These are phyloP conservation scores for Calycina herbarum DNA, from an alignment of 2,329 filamentous ascomycete species.

Conservation along the genomic window DNA sequence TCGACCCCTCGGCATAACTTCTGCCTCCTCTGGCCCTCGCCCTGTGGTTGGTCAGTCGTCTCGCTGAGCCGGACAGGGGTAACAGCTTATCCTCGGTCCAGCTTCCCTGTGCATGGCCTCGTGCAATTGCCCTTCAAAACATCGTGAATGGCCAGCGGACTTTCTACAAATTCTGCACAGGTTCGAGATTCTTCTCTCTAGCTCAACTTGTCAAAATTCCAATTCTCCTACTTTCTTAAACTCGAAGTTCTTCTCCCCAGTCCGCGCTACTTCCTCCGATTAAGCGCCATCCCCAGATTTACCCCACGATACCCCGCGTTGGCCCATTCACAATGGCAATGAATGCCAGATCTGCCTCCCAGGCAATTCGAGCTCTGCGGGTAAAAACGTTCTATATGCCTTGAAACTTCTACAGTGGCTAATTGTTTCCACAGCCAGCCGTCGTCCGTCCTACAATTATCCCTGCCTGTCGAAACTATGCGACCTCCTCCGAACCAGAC, in stretches of 20 bases:
- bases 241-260: not conserved
- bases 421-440: conserved; percentile 29
- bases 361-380: conserved; percentile 63
- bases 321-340: conserved; percentile 56
- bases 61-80: conserved; percentile 1
- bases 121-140: not conserved
- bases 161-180: not conserved
- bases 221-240: not conserved
- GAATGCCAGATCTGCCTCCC: conserved; percentile 60
- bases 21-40: not conserved
- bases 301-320: conserved; percentile 31
- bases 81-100: conserved; percentile 4
- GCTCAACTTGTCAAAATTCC: not conserved
- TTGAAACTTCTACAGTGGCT: conserved; percentile 19
- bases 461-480: conserved; percentile 58
- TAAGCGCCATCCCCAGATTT: conserved; percentile 13
- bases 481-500: conserved; percentile 77
- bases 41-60: too few species aligned
- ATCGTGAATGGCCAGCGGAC: not conserved
- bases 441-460: conserved; percentile 37
- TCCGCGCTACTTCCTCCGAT: not conserved
- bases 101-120: not conserved
- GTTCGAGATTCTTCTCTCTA: not conserved
- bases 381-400: conserved; percentile 45
- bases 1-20: conserved; percentile 18